Base-by-base conservation (phyloP, 306 rosid species). In the Argentina anserina region DNA sequence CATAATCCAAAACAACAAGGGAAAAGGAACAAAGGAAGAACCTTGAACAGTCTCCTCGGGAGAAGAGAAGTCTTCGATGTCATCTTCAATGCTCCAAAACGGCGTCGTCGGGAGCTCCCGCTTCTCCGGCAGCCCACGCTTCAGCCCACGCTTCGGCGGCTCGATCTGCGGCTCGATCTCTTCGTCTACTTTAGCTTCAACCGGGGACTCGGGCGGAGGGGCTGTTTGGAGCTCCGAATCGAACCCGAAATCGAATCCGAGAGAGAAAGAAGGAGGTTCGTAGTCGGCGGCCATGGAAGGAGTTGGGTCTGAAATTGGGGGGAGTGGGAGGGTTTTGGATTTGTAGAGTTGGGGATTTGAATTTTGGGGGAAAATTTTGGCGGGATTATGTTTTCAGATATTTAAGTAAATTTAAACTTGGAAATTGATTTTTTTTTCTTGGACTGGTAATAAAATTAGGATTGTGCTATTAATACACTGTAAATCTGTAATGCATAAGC, bases 231-330 rank as follows among this genome's bases (percentile, higher is more conserved):
- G 75, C 76, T 85, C 80, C 37, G 78, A 77, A 65, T 88, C 91
- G 67, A 84, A 68, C 42, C 37, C 75, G 13, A 81, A 65, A 64
- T 90, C 96, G 74, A 90, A 68, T 7, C 97, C 96, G 15, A 92
- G 87, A 70, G 98, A 92, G 83, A 92, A 92, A 0, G 98, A 88
- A 0, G 98, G 98, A 68, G 81, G 69, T 40, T 84, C 93, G 10
- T 36, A 80, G 50, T 83, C 86, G 31, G 83, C 87, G 23, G 81
- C 90, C 97, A 92, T 92, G 15, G 77, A 68, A 13, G 26, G 43
- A 18, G 69, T 72, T 73, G 37, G 25, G 43, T 11, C 9, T 20
- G 37, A 41, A 21, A 25, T 62, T 74, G 47, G 2, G 20, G 17
- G 13, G 33, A n/a, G 8, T 20, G 26, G 45, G 41, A n/a, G 29